These are phyloP conservation scores for Fusarium tupiense DNA, from an alignment of 2,329 filamentous ascomycete genomes.

Conservation along the genomic window DNA sequence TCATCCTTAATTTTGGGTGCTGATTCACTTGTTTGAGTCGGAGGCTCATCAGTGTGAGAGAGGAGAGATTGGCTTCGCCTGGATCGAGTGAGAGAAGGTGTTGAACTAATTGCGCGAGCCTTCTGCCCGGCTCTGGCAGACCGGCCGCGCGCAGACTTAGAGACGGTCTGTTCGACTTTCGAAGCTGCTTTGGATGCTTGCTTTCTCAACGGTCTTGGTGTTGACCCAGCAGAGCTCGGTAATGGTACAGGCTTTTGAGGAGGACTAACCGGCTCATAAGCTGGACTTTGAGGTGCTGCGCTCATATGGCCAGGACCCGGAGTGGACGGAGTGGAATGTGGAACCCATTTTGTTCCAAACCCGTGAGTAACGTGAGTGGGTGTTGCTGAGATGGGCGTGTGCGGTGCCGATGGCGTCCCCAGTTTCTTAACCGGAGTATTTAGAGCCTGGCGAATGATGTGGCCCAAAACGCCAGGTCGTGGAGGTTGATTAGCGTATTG, in stretches of 20 bases:
- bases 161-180: conserved; percentile 36
- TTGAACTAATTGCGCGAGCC: conserved; percentile 47
- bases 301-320: conserved; percentile 54
- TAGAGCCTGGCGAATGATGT: conserved; percentile 53
- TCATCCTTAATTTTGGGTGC: conserved; percentile 67
- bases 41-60: conserved; percentile 60
- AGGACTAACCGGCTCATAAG: conserved; percentile 69
- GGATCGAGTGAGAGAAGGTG: conserved; percentile 48
- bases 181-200: conserved; percentile 45
- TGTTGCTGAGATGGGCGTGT: conserved; percentile 49
- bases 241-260: conserved; percentile 53
- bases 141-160: conserved; percentile 46
- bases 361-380: conserved; percentile 46
- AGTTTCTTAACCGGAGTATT: conserved; percentile 47
- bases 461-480: conserved; percentile 53
- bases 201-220: conserved; percentile 46
- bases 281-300: conserved; percentile 59
- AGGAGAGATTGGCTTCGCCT: conserved; percentile 58
- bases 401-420: conserved; percentile 47
- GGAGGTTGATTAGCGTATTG: conserved; percentile 48
- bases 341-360: conserved; percentile 68
- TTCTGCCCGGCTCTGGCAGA: conserved; percentile 51
- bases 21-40: conserved; percentile 52
- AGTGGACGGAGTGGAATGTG: conserved; percentile 67
- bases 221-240: conserved; percentile 46